These are phyloP conservation scores for Phanerochaete sordida DNA, from an alignment of 768 basidiomycete genomes.

Conservation along the genomic window DNA sequence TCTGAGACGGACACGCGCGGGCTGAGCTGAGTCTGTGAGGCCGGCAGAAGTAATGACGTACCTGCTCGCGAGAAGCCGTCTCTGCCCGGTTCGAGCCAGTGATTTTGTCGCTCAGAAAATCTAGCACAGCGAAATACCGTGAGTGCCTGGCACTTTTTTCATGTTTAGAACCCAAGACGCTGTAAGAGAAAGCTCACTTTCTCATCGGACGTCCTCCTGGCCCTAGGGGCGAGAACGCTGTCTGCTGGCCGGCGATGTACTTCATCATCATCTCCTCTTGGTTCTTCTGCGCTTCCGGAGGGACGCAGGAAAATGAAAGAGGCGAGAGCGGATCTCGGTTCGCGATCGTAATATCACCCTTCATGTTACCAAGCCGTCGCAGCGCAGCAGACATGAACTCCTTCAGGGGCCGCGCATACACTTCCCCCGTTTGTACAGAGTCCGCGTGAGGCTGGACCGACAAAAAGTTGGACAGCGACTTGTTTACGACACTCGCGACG, in stretches of 20 bases:
- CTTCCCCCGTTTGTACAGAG: constrained; percentile 30
- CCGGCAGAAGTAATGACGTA: constrained; percentile 22
- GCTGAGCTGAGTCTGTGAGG: background rate
- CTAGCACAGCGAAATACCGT: constrained; percentile 24
- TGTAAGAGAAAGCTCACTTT: constrained; percentile 40
- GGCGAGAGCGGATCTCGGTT: constrained; percentile 54
- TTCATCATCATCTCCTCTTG: constrained; percentile 48
- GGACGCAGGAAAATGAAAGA: constrained; percentile 65
- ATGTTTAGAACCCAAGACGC: background rate
- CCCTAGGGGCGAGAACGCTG: constrained; percentile 54
- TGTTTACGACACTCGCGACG: constrained; percentile 58
- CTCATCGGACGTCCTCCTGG: constrained; percentile 57
- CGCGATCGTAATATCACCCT: constrained; percentile 40
- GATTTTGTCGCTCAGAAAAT: constrained; percentile 55
- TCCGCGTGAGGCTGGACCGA: constrained; percentile 43
- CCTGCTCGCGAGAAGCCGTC: constrained; percentile 57
- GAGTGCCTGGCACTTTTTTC: background rate
- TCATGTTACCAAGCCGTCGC: constrained; percentile 47
- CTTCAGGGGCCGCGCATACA: constrained; percentile 37
- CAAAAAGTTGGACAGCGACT: constrained; percentile 61
- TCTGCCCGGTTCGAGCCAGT: constrained; percentile 61
- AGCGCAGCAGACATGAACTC: constrained; percentile 59
- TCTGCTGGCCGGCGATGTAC: constrained; percentile 41
- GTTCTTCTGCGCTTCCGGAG: constrained; percentile 45
- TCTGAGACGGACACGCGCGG: background rate